These are phyloP conservation scores for Rosa multiflora DNA, from an alignment of 306 rosid genomes.

Conservation along the genomic window DNA sequence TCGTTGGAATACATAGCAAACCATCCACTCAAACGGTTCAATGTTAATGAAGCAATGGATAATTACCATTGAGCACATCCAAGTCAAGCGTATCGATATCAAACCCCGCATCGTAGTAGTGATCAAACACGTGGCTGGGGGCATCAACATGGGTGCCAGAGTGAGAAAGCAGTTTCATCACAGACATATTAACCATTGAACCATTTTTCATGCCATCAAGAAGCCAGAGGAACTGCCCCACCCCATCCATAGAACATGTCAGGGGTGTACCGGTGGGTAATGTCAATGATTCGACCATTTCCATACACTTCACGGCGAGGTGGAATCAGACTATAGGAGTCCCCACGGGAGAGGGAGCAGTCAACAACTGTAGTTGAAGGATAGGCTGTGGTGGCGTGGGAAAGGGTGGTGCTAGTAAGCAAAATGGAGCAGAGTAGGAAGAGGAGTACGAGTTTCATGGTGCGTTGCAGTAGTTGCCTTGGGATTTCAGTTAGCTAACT, in stretches of 20 bases:
- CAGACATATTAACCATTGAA: constrained; percentile 55
- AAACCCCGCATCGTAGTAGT: constrained; percentile 79
- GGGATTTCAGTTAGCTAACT: background rate
- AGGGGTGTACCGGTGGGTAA: constrained; percentile 13
- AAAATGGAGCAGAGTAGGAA: background rate
- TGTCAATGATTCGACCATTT: constrained; percentile 8
- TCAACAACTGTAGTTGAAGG: background rate
- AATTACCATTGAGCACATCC: constrained; percentile 65
- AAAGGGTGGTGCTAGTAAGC: background rate
- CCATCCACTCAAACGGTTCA: background rate
- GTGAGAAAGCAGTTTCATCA: constrained; percentile 61
- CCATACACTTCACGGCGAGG: constrained; percentile 1
- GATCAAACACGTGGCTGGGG: constrained; percentile 75
- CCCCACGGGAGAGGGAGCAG: background rate
- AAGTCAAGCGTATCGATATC: constrained; percentile 81
- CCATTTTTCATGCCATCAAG: constrained; percentile 74
- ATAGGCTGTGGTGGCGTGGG: background rate
- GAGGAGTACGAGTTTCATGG: background rate
- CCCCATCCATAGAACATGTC: constrained; percentile 53
- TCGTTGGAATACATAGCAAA: background rate
- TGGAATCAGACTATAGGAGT: background rate
- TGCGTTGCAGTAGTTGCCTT: background rate
- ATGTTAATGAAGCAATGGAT: background rate
- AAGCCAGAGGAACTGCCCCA: constrained; percentile 78
- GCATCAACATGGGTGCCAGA: constrained; percentile 91